These are phyloP conservation scores for Penicillium canariense DNA, from an alignment of 495 filamentous ascomycete genomes.

Conservation along the genomic window DNA sequence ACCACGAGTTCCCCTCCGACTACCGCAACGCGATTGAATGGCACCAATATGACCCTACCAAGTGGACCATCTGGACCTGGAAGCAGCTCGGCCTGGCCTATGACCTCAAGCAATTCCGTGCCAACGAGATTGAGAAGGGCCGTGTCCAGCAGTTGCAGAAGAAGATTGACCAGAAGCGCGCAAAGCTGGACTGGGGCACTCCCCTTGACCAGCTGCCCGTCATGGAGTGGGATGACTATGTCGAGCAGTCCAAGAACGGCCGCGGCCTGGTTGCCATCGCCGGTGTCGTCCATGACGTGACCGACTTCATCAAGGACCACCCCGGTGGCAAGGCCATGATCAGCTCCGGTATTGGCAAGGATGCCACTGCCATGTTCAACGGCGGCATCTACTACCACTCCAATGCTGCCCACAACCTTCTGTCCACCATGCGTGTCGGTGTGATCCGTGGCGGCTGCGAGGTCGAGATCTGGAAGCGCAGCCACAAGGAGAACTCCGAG, in stretches of 20 bases:
- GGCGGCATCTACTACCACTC: slow-evolving; percentile 97
- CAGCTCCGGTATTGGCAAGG: slow-evolving; percentile 88
- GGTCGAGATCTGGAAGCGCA: slow-evolving; percentile 98
- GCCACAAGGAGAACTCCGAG: slow-evolving; percentile 78
- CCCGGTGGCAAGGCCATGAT: slow-evolving; percentile 97
- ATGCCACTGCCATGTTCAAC: slow-evolving; percentile 98
- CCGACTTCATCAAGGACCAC: slow-evolving; percentile 93
- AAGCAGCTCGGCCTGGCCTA: slow-evolving; percentile 93
- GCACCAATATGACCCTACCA: slow-evolving; percentile 99
- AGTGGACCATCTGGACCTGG: slow-evolving; percentile 93
- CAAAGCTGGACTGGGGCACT: slow-evolving; percentile 90
- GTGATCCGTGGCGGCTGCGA: slow-evolving; percentile 95
- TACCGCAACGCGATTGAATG: slow-evolving; percentile 98
- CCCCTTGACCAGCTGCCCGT: slow-evolving; percentile 93
- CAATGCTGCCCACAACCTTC: slow-evolving; percentile 95
- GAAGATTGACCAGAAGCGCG: slow-evolving; percentile 96
- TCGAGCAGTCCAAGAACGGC: slow-evolving; percentile 83
- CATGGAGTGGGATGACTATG: slow-evolving; percentile 94
- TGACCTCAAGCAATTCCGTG: slow-evolving; percentile 94
- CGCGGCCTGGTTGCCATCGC: slow-evolving; percentile 85
- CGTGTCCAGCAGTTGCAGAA: slow-evolving; percentile 96
- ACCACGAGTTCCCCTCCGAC: slow-evolving; percentile 98
- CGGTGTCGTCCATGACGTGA: slow-evolving; percentile 94
- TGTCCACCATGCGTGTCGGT: slow-evolving; percentile 94
- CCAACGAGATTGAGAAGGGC: slow-evolving; percentile 99